Evolutionary conservation across 805 yeast genomes (phyloP), one percentile per base, ranked within the genome.

Genomic region (Ogataea pini): DNA sequence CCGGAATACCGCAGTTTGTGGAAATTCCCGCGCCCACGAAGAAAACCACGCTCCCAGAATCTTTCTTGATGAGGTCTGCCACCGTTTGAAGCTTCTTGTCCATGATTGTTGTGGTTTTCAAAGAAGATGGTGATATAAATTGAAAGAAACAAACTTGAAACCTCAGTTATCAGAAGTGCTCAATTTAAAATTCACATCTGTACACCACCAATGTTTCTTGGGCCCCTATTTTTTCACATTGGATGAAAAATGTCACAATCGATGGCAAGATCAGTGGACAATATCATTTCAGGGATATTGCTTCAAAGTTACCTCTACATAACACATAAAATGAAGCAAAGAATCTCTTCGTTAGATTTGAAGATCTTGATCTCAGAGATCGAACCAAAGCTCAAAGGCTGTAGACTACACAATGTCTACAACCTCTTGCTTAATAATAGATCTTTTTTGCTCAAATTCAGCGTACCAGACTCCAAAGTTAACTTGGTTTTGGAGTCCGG

Each of bases 11-110:
- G 40, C 96, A 90, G 2, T 87, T 74, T 0, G 98, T 92, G 2
- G 97, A 89, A 33, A 90, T 83, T 1, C 99, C 99, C 0, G 99
- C 99, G 1, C 99, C 99, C 7, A 83, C 84, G 69, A 86, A 78
- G 59, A 86, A 82, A 0, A 83, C 78, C 5, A 85, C 77, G 53
- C 78, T 77, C 4, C 60, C 33, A 7, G 50, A 51, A 8, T 63
- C 61, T 28, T 56, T 58, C 22, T 52, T 49, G 44, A 67, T 44
- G 14, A 55, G 8, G 2, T 59, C 50, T 1, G 59, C 64, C 3
- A 67, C 52, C 4, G 47, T 50, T 17, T 58, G 54, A 0, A 65
- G 28, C 7, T 58, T 47, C 22, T 48, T 48, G 24, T 63, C 65
- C 65, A 63, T 61, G 20, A 9, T 36, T 31, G 16, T 4, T n/a